Base-by-base conservation (phyloP, 2,329 filamentous ascomycete species). In the Diaporthe amygdali region DNA sequence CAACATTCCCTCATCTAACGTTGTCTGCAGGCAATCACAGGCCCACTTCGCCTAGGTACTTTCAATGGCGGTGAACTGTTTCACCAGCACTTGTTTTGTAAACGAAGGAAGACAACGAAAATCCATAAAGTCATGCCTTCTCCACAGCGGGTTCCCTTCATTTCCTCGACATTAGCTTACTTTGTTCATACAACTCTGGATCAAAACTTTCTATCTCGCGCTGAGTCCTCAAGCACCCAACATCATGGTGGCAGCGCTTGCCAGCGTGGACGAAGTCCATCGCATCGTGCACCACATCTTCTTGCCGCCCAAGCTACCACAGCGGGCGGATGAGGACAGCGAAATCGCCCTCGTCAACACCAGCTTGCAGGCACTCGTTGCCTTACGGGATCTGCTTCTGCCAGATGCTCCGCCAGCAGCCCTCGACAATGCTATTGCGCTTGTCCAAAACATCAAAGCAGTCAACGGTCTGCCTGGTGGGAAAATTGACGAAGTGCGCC, bases 301-400 rank as follows among this genome's bases (percentile, higher is more conserved):
- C 25, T 79, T 88, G 0, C 86, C 86, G 0, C 84, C 85, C 1
- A 79, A 84, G 49, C 77, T 88, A 0, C 86, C 86, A 0, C 81
- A 86, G 61, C 41, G 75, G 52, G 77, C 81, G 17, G 80, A 83
- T 41, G 75, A 76, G 1, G 68, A 75, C 20, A 34, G 69, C 37
- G 32, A 51, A 20, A 15, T 72, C 14, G 69, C 68, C 15, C 67
- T 59, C 27, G 4, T 49, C 9, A 27, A 46, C 32, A 22, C 30
- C 41, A 61, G 27, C 8, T 22, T 34, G 4, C 17, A 46, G 7
- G 64, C 37, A 8, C 34, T 67, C 7, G 8, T 32, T 9, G 27
- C 5, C 3, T 30, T 67, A n/a, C 64, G 9, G 4, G 20, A 2
- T 22, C 4, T 14, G 15, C 34, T 55, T 41, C 34, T 6, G 1